phyloP scores from a whole-genome alignment of 192 early-diverging fungal genomes.

The Podila epicladia region DNA sequence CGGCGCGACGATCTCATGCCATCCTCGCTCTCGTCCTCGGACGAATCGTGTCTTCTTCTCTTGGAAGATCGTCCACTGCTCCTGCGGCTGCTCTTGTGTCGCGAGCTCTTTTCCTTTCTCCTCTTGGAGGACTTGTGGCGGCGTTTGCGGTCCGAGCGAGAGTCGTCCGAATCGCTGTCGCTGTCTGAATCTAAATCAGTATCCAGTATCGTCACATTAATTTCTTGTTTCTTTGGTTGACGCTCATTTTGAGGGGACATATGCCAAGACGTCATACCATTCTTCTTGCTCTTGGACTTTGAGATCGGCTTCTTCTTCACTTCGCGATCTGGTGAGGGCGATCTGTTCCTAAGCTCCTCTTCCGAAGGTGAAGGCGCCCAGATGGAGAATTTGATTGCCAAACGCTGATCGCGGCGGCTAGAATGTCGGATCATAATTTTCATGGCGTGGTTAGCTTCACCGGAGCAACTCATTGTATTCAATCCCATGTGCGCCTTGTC shows the following conservation, averaged over 20 bases:
- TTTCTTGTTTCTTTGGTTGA: not conserved
- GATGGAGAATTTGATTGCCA: constrained; percentile 56
- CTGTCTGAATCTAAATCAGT: constrained; percentile 22
- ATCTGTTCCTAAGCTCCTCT: constrained; percentile 57
- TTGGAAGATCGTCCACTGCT: constrained; percentile 18
- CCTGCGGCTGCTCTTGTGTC: constrained; percentile 24
- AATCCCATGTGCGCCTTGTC: too few species aligned
- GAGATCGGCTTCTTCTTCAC: constrained; percentile 30
- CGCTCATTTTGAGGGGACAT: not conserved
- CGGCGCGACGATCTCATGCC: constrained; percentile 7
- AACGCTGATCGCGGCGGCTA: constrained; percentile 51
- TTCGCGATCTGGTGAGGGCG: constrained; percentile 28
- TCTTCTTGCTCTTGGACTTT: constrained; percentile 20
- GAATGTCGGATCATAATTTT: not conserved
- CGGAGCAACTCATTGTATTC: too few species aligned
- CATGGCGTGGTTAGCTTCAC: not conserved
- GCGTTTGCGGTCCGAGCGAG: constrained; percentile 14
- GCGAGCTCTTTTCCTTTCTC: constrained; percentile 34
- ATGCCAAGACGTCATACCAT: constrained; percentile 17
- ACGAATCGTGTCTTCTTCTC: constrained; percentile 9
- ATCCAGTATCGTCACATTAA: constrained; percentile 9
- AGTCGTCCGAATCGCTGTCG: constrained; percentile 32
- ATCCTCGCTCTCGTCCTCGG: constrained; percentile 28
- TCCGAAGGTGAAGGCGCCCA: constrained; percentile 67
- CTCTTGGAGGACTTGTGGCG: constrained; percentile 30